Conservation (phyloP, 331 rosid species). For the Prunus yedoensis region DNA sequence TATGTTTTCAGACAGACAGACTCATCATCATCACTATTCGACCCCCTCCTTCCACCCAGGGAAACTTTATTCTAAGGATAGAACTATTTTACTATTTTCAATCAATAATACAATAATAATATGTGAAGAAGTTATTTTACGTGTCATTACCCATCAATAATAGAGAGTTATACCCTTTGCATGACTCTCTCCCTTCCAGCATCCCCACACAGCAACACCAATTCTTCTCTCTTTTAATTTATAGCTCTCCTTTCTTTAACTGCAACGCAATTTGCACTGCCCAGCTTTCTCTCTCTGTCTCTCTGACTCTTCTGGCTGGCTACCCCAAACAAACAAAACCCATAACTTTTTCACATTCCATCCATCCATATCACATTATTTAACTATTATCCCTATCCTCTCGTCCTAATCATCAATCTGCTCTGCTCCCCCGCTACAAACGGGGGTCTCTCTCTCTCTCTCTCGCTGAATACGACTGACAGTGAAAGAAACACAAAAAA, state of each 20-base stretch:
- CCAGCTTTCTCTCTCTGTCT: neutral
- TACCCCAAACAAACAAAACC: slow-evolving; percentile 41
- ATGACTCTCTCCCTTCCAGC: no score
- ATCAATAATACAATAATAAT: no score
- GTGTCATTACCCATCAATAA: no score
- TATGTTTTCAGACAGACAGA: neutral
- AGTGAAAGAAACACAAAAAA: neutral
- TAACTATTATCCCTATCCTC: slow-evolving; percentile 26
- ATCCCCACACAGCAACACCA: no score
- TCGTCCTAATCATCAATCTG: slow-evolving; percentile 57
- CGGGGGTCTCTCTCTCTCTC: slow-evolving; percentile 37
- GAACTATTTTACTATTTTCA: no score
- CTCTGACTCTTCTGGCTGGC: slow-evolving; percentile 10
- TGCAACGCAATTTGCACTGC: neutral
- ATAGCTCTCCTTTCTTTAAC: neutral
- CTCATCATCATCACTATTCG: neutral
- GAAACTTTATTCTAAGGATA: neutral
- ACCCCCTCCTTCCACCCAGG: neutral
- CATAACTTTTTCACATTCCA: slow-evolving; percentile 66
- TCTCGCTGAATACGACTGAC: neutral
- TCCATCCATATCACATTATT: slow-evolving; percentile 30
- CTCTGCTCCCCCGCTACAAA: slow-evolving; percentile 55
- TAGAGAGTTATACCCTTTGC: no score
- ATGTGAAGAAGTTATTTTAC: no score
- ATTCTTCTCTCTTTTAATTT: no score